Percentiles rank a stretch among this genome's conserved stretches.
Conservation (phyloP, 495 filamentous ascomycete species). For the Patellaria atrata region DNA sequence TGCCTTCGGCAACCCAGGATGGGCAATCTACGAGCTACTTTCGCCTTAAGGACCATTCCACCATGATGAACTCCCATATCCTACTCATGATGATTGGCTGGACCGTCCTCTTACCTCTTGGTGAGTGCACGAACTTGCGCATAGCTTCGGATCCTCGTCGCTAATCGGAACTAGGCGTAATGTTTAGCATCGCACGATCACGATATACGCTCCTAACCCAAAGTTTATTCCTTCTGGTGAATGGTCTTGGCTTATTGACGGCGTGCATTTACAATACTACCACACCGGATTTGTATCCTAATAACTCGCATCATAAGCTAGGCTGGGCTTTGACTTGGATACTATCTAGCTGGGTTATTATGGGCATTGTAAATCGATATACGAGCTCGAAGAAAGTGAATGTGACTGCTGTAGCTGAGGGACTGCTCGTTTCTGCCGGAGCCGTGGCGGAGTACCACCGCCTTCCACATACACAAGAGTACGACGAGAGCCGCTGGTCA, state of each 20-base stretch:
- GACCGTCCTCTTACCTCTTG: conserved; percentile 69
- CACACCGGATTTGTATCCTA: conserved; percentile 78
- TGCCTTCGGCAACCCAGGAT: conserved; percentile 3
- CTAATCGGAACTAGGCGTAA: conserved; percentile 42
- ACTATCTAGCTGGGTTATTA: conserved; percentile 48
- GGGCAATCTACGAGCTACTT: conserved; percentile 50
- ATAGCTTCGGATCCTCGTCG: background rate
- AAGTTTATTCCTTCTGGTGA: conserved; percentile 57
- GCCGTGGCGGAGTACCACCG: conserved; percentile 50
- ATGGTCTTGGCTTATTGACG: conserved; percentile 55
- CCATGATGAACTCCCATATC: conserved; percentile 64
- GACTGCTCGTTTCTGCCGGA: conserved; percentile 51
- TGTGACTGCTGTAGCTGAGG: conserved; percentile 37
- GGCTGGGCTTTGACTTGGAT: conserved; percentile 77
- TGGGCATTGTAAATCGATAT: conserved; percentile 37
- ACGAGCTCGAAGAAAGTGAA: conserved; percentile 33
- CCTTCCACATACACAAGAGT: conserved; percentile 30
- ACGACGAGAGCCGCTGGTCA: conserved; percentile 50
- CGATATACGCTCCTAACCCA: conserved; percentile 59
- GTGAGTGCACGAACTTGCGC: conserved; percentile 35
- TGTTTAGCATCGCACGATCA: conserved; percentile 74
- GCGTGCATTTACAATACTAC: conserved; percentile 65
- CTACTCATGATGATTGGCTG: conserved; percentile 64
- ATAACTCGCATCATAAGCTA: conserved; percentile 77
- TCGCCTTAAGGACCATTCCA: conserved; percentile 46